A percentile compares a stretch with the other conserved stretches of the same genome.
Conservation (phyloP, 2,329 filamentous ascomycete genomes). For the Cryphonectria radicalis region DNA sequence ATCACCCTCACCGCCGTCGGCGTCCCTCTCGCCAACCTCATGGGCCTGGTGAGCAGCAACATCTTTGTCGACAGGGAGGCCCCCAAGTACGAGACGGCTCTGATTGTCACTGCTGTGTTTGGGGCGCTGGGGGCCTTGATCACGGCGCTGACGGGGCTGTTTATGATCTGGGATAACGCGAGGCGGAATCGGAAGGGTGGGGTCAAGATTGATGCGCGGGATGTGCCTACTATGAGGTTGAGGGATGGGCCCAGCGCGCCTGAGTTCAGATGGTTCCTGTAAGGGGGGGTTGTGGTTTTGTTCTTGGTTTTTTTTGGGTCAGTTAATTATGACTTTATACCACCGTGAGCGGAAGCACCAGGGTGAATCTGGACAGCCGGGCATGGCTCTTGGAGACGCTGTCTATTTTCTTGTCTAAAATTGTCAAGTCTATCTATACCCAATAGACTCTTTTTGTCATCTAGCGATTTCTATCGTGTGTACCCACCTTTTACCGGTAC, state of each 20-base stretch:
- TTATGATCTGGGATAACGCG: conserved; percentile 69
- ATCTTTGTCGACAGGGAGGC: conserved; percentile 67
- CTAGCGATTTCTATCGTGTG: not conserved
- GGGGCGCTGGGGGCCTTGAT: conserved; percentile 62
- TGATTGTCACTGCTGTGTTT: conserved; percentile 67
- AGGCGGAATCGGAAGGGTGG: conserved; percentile 62
- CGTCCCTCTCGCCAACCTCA: conserved; percentile 76
- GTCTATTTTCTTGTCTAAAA: not conserved
- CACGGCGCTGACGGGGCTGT: conserved; percentile 60
- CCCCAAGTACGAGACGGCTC: conserved; percentile 67
- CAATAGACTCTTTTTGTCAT: conserved; percentile 7
- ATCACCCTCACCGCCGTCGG: conserved; percentile 72
- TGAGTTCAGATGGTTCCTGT: conserved; percentile 64
- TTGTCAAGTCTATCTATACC: not conserved
- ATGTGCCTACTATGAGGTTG: conserved; percentile 60
- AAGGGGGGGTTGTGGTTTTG: conserved; percentile 19
- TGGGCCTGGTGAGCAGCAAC: conserved; percentile 72
- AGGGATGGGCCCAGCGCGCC: conserved; percentile 56
- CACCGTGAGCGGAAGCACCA: not conserved
- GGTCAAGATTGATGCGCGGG: conserved; percentile 55
- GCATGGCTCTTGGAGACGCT: not conserved
- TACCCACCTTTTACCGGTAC: not conserved
- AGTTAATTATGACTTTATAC: not conserved
- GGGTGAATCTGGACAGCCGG: not conserved
- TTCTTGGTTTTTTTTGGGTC: not conserved